Base-by-base conservation (phyloP, 1,139 yeast genomes). In the Pichia sp. region DNA sequence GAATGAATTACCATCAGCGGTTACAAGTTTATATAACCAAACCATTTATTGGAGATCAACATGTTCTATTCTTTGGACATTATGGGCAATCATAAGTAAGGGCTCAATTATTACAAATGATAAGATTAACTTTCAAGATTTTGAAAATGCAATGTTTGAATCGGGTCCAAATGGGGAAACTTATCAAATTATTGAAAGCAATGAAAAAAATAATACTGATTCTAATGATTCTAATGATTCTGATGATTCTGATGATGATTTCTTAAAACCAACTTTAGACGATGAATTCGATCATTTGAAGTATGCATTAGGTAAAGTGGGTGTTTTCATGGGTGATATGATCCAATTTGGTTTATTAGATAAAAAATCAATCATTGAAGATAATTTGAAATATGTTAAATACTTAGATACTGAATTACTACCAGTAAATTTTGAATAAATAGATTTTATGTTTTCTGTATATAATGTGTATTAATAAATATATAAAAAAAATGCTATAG, bases 281-380 rank as follows among this genome's bases (percentile, higher is more conserved):
- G 96, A 87, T 61, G 79, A 81, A 47, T 93, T 93, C 65, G 91
- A 90, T 65, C 88, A 90, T 67, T 67, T 87, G 58, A 76, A 77
- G 53, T 93, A 90, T 67, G 73, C 95, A 7, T 76, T 78, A 50
- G 90, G 91, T 60, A 91, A 91, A 68, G 75, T 85, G 10, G 81
- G 80, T 16, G 69, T 89, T 31, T 79, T 85, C 50, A 74, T 91
- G 73, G 90, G 89, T 19, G 98, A 93, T 66, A 65, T 87, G 63
- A 70, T 85, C 41, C 77, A 78, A 49, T 73, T 86, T 47, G 88
- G 87, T 0, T 58, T 90, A 13, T 58, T 83, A 27, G 64, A 71
- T 16, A 64, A 70, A 56, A 63, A 66, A 0, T 70, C 73, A 3
- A 57, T 77, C 16, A 67, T 66, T 10, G 60, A 62, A 16, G 58